Evolutionary conservation across 2,329 filamentous ascomycete genomes (phyloP).

Genomic region (Ceratocystis huliohia): DNA sequence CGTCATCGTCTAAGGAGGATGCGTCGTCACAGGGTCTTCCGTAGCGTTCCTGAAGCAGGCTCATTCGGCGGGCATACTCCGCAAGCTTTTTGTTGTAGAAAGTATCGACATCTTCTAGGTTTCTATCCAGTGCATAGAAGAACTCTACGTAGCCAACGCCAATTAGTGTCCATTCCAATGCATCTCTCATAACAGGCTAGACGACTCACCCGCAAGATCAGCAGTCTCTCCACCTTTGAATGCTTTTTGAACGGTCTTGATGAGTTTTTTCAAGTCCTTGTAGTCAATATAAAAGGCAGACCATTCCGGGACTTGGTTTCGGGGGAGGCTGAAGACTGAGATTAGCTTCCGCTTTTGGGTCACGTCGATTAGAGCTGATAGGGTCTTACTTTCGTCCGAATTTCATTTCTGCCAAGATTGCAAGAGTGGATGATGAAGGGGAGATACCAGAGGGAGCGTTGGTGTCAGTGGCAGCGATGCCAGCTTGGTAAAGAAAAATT

Average conservation of each 20-base stretch:
- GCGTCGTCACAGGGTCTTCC: slow-evolving; percentile 57
- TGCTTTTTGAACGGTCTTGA: slow-evolving; percentile 62
- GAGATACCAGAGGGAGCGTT: background rate
- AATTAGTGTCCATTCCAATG: background rate
- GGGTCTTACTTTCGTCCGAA: slow-evolving; percentile 47
- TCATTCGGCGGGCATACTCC: slow-evolving; percentile 71
- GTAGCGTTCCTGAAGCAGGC: slow-evolving; percentile 78
- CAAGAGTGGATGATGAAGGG: background rate
- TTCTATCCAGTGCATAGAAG: slow-evolving; percentile 91
- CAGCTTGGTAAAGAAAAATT: background rate
- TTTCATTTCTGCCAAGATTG: slow-evolving; percentile 36
- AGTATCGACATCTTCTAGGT: slow-evolving; percentile 88
- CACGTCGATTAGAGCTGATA: background rate
- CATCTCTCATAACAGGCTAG: slow-evolving; percentile 23
- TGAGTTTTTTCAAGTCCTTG: slow-evolving; percentile 85
- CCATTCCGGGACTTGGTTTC: slow-evolving; percentile 82
- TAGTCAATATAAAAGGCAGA: slow-evolving; percentile 76
- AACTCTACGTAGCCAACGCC: slow-evolving; percentile 52
- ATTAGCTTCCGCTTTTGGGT: slow-evolving; percentile 21
- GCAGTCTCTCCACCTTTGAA: slow-evolving; percentile 57
- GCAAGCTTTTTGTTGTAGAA: slow-evolving; percentile 96
- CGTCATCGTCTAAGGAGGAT: slow-evolving; percentile 69
- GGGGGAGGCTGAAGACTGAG: slow-evolving; percentile 45
- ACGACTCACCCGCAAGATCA: slow-evolving; percentile 65
- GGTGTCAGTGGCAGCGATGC: slow-evolving; percentile 13